phyloP scores from a whole-genome alignment of 2,329 filamentous ascomycete species.

The Sporothrix mexicana region DNA sequence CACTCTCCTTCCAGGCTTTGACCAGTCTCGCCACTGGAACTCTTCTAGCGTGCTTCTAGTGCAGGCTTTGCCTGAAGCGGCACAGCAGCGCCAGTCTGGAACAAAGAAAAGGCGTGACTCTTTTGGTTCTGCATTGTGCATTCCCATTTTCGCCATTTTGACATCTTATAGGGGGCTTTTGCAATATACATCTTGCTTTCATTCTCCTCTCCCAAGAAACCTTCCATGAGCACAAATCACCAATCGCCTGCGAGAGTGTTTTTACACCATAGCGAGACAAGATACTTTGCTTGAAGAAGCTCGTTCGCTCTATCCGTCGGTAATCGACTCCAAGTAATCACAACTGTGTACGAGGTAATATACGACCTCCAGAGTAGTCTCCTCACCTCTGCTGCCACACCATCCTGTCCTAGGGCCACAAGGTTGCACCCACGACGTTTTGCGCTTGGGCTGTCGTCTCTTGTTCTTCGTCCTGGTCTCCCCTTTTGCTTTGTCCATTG shows the following conservation, averaged over 20 bases:
- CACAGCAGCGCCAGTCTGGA: slow-evolving; percentile 19
- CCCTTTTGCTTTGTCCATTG: slow-evolving; percentile 6
- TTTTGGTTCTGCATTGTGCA: neutral
- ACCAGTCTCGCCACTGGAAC: slow-evolving; percentile 36
- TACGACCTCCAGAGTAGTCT: too few species aligned
- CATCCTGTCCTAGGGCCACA: neutral
- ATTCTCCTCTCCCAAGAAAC: too few species aligned
- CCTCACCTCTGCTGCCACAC: neutral
- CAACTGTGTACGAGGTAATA: too few species aligned
- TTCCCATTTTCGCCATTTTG: neutral
- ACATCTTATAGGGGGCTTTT: neutral
- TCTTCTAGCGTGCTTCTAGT: slow-evolving; percentile 51
- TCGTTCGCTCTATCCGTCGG: too few species aligned
- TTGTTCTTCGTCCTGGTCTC: slow-evolving; percentile 16
- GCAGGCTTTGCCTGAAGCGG: slow-evolving; percentile 35
- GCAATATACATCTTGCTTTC: neutral
- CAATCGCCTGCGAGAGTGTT: neutral
- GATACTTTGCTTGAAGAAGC: too few species aligned
- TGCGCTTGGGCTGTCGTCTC: slow-evolving; percentile 26
- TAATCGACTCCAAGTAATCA: too few species aligned
- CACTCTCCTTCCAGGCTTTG: slow-evolving; percentile 2
- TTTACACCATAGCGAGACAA: neutral
- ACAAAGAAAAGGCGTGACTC: neutral
- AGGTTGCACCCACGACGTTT: neutral
- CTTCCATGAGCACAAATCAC: neutral